Evolutionary conservation across 768 basidiomycete species (phyloP).

Genomic region (Leccinum uliginosum): DNA sequence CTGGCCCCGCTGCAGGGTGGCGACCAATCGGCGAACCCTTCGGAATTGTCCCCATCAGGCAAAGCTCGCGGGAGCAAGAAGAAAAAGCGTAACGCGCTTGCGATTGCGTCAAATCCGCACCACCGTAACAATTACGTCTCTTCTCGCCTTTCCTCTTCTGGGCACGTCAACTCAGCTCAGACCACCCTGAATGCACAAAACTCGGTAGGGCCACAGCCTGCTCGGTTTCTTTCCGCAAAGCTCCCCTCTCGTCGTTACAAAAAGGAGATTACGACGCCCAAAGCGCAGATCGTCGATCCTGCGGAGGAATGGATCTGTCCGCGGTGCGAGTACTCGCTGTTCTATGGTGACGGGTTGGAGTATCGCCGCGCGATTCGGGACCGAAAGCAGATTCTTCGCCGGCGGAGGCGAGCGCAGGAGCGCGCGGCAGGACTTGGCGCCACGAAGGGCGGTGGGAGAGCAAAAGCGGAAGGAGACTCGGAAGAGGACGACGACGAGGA

Average conservation of each 20-base stretch:
- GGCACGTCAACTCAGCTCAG: constrained; percentile 35
- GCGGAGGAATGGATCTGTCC: constrained; percentile 92
- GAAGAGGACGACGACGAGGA: constrained; percentile 14
- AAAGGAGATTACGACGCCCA: constrained; percentile 24
- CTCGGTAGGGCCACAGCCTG: constrained; percentile 54
- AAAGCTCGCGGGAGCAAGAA: constrained; percentile 55
- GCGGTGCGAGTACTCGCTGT: constrained; percentile 89
- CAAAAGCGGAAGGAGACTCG: constrained; percentile 15
- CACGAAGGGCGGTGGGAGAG: constrained; percentile 20
- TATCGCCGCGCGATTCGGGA: constrained; percentile 64
- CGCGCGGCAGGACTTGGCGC: constrained; percentile 41
- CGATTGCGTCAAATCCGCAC: constrained; percentile 94
- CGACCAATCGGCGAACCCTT: constrained; percentile 36
- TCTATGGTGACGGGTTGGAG: constrained; percentile 76
- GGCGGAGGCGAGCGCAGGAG: constrained; percentile 69
- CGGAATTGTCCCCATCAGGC: constrained; percentile 34
- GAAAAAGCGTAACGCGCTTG: constrained; percentile 89
- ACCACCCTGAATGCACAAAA: constrained; percentile 41
- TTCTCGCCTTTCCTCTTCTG: constrained; percentile 64
- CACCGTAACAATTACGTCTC: constrained; percentile 93
- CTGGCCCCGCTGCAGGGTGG: constrained; percentile 31
- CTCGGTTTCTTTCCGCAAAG: constrained; percentile 66
- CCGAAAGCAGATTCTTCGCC: constrained; percentile 72
- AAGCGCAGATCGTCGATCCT: constrained; percentile 45
- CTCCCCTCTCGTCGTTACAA: constrained; percentile 47